These are phyloP conservation scores for Coemansia sp. DNA, from an alignment of 192 early-diverging fungal genomes.

Conservation along the genomic window DNA sequence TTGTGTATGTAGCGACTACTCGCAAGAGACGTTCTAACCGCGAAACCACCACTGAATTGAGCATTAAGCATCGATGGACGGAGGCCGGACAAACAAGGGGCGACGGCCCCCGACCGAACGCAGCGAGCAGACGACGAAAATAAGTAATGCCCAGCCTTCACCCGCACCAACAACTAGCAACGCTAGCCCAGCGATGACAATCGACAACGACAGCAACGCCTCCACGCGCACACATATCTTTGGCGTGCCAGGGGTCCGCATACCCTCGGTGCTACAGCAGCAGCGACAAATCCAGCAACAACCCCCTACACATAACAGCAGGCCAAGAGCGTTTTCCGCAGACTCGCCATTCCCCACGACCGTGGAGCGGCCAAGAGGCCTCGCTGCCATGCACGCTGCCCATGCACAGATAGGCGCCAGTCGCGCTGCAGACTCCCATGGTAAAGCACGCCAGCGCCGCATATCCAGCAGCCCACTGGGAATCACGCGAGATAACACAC, in stretches of 20 bases:
- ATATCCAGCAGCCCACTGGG: constrained; percentile 14
- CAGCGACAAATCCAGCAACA: background rate
- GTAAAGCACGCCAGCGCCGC: constrained; percentile 2
- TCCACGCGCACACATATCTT: constrained; percentile 36
- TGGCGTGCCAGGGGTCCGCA: constrained; percentile 29
- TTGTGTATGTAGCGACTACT: background rate
- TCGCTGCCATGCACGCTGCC: background rate
- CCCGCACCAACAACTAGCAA: background rate
- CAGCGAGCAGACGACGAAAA: background rate
- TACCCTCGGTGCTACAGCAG: background rate
- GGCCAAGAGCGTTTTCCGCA: constrained; percentile 3
- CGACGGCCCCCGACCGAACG: background rate
- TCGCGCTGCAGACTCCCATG: constrained; percentile 7
- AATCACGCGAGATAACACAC: constrained; percentile 15
- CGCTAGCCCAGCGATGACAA: constrained; percentile 26
- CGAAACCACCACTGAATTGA: no score
- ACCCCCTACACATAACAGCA: background rate
- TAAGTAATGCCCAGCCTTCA: background rate
- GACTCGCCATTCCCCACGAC: background rate
- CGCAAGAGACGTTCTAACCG: background rate
- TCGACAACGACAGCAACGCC: constrained; percentile 37
- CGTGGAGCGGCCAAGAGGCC: background rate
- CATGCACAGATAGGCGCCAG: constrained; percentile 12
- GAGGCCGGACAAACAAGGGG: background rate
- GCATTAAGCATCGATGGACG: background rate